Evolutionary conservation across 768 basidiomycete genomes (phyloP).

Genomic region (Amylocystis lapponica): DNA sequence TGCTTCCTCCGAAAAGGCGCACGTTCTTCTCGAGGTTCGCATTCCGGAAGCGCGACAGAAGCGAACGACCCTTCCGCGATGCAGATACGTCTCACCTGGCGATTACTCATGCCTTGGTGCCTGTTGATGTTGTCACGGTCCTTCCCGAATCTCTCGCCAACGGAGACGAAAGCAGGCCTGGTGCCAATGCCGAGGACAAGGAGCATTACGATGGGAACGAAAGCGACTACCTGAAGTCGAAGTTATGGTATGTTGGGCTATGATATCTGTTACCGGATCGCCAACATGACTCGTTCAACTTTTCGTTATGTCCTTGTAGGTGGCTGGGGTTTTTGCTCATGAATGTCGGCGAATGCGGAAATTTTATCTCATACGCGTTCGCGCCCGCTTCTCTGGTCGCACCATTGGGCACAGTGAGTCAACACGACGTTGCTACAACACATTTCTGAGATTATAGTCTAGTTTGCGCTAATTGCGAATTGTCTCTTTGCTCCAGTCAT

Average conservation of each 20-base stretch:
- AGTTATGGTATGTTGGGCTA: conserved; percentile 57
- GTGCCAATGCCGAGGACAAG: background rate
- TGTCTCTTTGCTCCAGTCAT: conserved; percentile 90
- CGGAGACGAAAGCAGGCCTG: too few species aligned
- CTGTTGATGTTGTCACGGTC: conserved; percentile 11
- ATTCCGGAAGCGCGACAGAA: conserved; percentile 6
- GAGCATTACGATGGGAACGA: conserved; percentile 41
- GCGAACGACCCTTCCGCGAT: conserved; percentile 3
- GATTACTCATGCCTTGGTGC: conserved; percentile 13
- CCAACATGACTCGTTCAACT: too few species aligned
- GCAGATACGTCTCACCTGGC: conserved; percentile 11
- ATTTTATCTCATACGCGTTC: conserved; percentile 87
- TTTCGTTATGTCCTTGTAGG: conserved; percentile 43
- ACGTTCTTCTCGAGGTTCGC: conserved; percentile 3
- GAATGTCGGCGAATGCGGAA: conserved; percentile 85
- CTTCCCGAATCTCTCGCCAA: too few species aligned
- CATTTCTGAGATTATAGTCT: conserved; percentile 1
- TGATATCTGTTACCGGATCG: background rate
- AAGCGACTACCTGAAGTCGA: conserved; percentile 76
- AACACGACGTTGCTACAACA: conserved; percentile 3
- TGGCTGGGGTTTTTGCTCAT: conserved; percentile 87
- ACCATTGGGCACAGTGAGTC: conserved; percentile 85
- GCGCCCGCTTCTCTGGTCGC: conserved; percentile 93
- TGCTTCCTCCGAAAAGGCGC: conserved; percentile 1
- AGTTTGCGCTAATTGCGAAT: conserved; percentile 94